Percentiles rank a stretch among this genome's conserved stretches.
phyloP scores from a whole-genome alignment of 2,329 filamentous ascomycete species.

The Microthyrium microscopicum region DNA sequence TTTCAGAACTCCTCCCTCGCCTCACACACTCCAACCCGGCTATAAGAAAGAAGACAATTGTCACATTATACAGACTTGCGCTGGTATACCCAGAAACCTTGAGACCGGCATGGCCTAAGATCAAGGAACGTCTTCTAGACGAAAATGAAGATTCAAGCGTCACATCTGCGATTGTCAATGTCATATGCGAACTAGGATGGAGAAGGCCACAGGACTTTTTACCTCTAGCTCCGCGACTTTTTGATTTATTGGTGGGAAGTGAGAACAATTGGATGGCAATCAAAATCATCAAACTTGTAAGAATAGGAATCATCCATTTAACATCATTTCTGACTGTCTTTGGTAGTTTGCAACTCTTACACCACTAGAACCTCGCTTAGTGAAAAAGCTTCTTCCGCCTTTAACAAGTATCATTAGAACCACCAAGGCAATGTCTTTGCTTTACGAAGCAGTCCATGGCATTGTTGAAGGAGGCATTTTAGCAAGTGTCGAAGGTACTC shows the following conservation, averaged over 20 bases:
- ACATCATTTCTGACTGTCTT: constrained; percentile 14
- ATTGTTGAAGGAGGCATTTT: constrained; percentile 95
- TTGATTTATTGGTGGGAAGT: constrained; percentile 79
- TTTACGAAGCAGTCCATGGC: constrained; percentile 97
- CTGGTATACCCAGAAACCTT: constrained; percentile 94
- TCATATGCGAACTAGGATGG: constrained; percentile 92
- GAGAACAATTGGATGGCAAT: constrained; percentile 99
- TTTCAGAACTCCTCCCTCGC: constrained; percentile 72
- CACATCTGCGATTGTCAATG: constrained; percentile 89
- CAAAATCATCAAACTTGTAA: constrained; percentile 88
- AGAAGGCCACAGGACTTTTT: constrained; percentile 85
- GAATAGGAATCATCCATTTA: constrained; percentile 14
- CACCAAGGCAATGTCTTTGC: constrained; percentile 89
- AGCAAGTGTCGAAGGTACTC: constrained; percentile 59
- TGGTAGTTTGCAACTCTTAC: constrained; percentile 80
- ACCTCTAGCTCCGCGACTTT: constrained; percentile 75
- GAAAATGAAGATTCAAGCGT: constrained; percentile 81
- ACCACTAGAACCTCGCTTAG: constrained; percentile 75
- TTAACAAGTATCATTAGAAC: constrained; percentile 86
- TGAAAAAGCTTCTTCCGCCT: constrained; percentile 80
- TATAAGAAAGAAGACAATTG: constrained; percentile 88
- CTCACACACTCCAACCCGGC: constrained; percentile 71
- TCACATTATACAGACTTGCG: constrained; percentile 83
- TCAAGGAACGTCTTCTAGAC: constrained; percentile 86
- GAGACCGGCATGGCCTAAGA: constrained; percentile 87